These are phyloP conservation scores for Fusarium proliferatum DNA, from an alignment of 2,329 filamentous ascomycete species.

Conservation along the genomic window DNA sequence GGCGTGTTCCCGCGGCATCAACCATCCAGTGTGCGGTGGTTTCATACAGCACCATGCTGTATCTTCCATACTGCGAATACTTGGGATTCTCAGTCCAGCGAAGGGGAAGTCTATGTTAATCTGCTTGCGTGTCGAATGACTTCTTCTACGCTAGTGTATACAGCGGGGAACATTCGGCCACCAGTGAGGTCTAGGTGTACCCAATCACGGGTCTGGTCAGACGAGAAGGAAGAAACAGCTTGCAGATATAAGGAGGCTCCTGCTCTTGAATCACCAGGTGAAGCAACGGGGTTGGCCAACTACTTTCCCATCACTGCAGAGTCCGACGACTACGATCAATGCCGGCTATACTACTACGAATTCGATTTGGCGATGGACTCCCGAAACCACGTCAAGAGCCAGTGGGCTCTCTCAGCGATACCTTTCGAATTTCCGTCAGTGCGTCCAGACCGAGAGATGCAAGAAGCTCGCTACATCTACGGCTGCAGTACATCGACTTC, in stretches of 20 bases:
- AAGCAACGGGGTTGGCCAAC: rapidly evolving
- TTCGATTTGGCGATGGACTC: constrained; percentile 58
- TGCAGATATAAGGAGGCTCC: constrained; percentile 2
- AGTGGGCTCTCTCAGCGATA: constrained; percentile 73
- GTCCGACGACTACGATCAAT: constrained; percentile 69
- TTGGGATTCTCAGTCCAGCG: constrained; percentile 62
- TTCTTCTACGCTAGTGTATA: constrained; percentile 72
- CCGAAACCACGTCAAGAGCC: constrained; percentile 61
- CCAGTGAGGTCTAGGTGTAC: constrained; percentile 7
- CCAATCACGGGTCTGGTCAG: rapidly evolving
- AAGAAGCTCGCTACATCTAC: constrained; percentile 69
- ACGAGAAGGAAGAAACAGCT: background rate
- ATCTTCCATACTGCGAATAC: constrained; percentile 80
- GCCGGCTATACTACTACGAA: constrained; percentile 75
- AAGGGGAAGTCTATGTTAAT: constrained; percentile 57
- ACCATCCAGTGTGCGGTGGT: constrained; percentile 71
- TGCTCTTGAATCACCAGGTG: background rate
- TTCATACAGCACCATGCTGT: constrained; percentile 73
- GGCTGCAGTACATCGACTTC: constrained; percentile 71
- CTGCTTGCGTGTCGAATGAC: constrained; percentile 75
- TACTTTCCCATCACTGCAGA: constrained; percentile 43
- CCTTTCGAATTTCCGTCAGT: constrained; percentile 76
- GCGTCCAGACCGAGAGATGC: constrained; percentile 66
- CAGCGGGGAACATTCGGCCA: constrained; percentile 67
- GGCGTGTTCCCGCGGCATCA: constrained; percentile 73